Percentiles rank a stretch among this genome's conserved stretches.
phyloP scores from a whole-genome alignment of 78 protist genomes.

The Dictyostelium discoideum region dicty_2.7 NC_007089.4:1463001-1463500 shows the following conservation, averaged over 20 bases:
- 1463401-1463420: conserved; percentile 8
- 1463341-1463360: conserved; percentile 3
- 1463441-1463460: background rate
- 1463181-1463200: conserved; percentile 27
- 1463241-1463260: background rate
- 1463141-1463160: conserved; percentile 15
- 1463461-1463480: background rate
- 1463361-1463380: background rate
- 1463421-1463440: conserved; percentile 6
- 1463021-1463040: conserved; percentile 6
- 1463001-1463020: background rate
- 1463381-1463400: conserved; percentile 1
- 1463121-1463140: conserved; percentile 9
- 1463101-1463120: background rate
- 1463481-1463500: background rate
- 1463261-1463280: background rate
- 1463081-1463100: conserved; percentile 33
- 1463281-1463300: background rate
- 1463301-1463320: background rate
- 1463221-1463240: conserved; percentile 8
- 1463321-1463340: conserved; percentile 7
- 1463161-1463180: conserved; percentile 62
- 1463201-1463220: conserved; percentile 5
- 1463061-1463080: conserved; percentile 30
- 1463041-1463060: background rate